A percentile compares a stretch with the other conserved stretches of the same genome.
These are phyloP conservation scores for Podospora conica DNA, from an alignment of 495 filamentous ascomycete genomes.

Conservation along the genomic window DNA sequence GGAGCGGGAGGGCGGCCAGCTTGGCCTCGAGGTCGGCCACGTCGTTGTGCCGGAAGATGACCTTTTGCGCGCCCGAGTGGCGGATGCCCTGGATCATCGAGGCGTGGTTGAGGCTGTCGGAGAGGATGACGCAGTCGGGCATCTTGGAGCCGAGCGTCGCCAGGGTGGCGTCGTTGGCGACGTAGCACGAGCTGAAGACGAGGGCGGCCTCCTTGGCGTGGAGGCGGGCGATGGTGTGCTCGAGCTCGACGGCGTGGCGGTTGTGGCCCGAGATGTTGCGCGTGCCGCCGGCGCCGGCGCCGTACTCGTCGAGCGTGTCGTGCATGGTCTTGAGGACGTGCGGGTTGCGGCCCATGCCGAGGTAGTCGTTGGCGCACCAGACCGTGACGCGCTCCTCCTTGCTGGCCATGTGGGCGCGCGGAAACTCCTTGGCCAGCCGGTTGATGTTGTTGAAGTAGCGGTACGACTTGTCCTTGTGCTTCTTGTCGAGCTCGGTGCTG, in stretches of 20 bases:
- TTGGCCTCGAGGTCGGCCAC: constrained; percentile 83
- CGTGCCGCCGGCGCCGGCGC: constrained; percentile 91
- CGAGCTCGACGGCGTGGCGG: constrained; percentile 80
- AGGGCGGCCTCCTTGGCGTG: constrained; percentile 86
- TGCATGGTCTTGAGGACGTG: constrained; percentile 90
- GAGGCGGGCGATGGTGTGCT: constrained; percentile 77
- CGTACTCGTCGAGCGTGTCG: constrained; percentile 87
- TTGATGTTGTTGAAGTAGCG: constrained; percentile 99
- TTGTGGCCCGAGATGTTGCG: constrained; percentile 98
- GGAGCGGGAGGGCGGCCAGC: constrained; percentile 73
- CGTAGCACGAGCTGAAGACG: constrained; percentile 95
- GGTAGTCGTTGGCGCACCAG: constrained; percentile 98
- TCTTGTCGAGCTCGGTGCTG: constrained; percentile 82
- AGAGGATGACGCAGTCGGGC: constrained; percentile 91
- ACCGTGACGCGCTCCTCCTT: constrained; percentile 89
- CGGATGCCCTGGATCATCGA: constrained; percentile 99
- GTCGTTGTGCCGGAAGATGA: constrained; percentile 99
- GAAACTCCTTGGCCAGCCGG: constrained; percentile 91
- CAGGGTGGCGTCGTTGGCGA: constrained; percentile 96
- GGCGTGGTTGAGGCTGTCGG: constrained; percentile 92
- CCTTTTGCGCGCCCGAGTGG: constrained; percentile 90
- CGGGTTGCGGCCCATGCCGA: constrained; percentile 92
- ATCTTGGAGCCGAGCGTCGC: constrained; percentile 94
- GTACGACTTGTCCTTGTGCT: constrained; percentile 99
- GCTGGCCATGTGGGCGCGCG: constrained; percentile 81